Evolutionary conservation across 495 filamentous ascomycete species (phyloP).

Genomic region (Hypoxylon lienhwacheense): DNA sequence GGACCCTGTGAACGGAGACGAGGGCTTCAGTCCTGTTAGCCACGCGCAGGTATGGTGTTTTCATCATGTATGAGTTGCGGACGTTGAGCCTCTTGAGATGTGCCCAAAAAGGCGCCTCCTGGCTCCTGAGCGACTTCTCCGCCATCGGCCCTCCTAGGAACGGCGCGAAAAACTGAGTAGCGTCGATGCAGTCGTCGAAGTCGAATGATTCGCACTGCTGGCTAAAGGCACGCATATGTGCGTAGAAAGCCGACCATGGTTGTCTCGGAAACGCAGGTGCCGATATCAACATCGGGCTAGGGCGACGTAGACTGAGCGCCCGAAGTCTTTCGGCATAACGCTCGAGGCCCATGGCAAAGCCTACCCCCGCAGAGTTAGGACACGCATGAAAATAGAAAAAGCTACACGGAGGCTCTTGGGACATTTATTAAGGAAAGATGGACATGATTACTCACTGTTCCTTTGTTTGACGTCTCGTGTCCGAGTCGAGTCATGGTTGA

Average conservation of each 20-base stretch:
- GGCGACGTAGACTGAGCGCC: conserved; percentile 19
- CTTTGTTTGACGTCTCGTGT: conserved; percentile 25
- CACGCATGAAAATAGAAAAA: background rate
- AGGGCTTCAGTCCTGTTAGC: conserved; percentile 19
- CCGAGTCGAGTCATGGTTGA: conserved; percentile 25
- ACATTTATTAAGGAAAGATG: background rate
- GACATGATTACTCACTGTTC: conserved; percentile 18
- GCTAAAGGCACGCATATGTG: conserved; percentile 16
- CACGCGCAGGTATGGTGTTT: conserved; percentile 27
- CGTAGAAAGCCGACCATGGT: conserved; percentile 22
- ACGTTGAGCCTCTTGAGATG: conserved; percentile 23
- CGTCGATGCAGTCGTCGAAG: conserved; percentile 34
- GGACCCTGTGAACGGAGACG: conserved; percentile 8
- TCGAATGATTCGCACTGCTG: conserved; percentile 32
- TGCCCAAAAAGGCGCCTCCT: conserved; percentile 20
- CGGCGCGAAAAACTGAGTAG: conserved; percentile 23
- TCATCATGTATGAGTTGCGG: conserved; percentile 34
- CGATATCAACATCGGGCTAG: conserved; percentile 20
- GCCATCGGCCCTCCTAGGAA: conserved; percentile 7
- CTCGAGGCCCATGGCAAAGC: conserved; percentile 25
- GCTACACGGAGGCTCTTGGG: too few species aligned
- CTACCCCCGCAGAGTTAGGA: conserved; percentile 10
- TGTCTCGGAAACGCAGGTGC: conserved; percentile 4
- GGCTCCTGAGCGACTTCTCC: conserved; percentile 3
- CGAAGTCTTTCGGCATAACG: conserved; percentile 12